Conservation (phyloP, 768 basidiomycete genomes). For the Calocybe indica region DNA sequence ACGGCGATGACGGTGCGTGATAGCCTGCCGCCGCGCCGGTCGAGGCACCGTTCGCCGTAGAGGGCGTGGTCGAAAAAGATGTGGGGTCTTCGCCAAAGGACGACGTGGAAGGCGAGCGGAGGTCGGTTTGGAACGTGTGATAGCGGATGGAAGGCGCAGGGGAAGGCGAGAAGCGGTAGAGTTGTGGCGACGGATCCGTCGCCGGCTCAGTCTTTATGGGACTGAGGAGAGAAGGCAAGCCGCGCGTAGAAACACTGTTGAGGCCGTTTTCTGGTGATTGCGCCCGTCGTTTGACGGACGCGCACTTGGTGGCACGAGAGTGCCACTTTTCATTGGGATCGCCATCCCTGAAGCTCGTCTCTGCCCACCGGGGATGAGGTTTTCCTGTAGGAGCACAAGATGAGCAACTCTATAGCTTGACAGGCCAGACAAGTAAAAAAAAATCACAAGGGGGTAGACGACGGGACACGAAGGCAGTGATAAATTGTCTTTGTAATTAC, state of each 20-base stretch:
- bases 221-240: slow-evolving; percentile 41
- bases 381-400: slow-evolving; percentile 45
- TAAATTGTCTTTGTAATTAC: slow-evolving; percentile 24
- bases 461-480: not conserved
- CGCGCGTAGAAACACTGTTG: slow-evolving; percentile 29
- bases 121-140: slow-evolving; percentile 44
- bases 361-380: slow-evolving; percentile 85
- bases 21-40: slow-evolving; percentile 15
- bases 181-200: slow-evolving; percentile 42
- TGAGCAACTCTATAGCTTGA: slow-evolving; percentile 7
- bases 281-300: slow-evolving; percentile 34
- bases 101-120: slow-evolving; percentile 28
- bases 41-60: slow-evolving; percentile 2
- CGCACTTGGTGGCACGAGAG: slow-evolving; percentile 71
- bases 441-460: not conserved
- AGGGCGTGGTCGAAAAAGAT: not conserved
- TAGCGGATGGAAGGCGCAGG: slow-evolving; percentile 50
- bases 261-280: slow-evolving; percentile 29
- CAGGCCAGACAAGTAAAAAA: slow-evolving; percentile 1
- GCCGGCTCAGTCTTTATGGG: slow-evolving; percentile 66
- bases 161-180: slow-evolving; percentile 69
- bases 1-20: slow-evolving; percentile 19
- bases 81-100: slow-evolving; percentile 29
- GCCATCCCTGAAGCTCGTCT: slow-evolving; percentile 70
- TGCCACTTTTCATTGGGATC: slow-evolving; percentile 86